Percentiles rank a stretch among this genome's conserved stretches.
phyloP scores from a whole-genome alignment of 441 rosid genomes.

The Erysimum cheiri region DNA sequence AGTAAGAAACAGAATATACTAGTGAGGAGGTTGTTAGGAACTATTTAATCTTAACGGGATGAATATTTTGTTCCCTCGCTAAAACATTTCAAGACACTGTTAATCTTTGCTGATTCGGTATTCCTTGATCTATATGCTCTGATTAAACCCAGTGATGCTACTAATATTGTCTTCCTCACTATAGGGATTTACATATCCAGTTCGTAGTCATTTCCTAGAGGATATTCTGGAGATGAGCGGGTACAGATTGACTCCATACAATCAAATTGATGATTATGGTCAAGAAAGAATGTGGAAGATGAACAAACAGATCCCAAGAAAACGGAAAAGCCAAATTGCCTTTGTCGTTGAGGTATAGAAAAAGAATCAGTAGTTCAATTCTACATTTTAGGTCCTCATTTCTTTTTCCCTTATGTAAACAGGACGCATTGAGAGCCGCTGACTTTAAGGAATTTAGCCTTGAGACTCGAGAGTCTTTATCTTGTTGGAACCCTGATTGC shows the following conservation, averaged over 20 bases:
- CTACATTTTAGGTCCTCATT: conserved; percentile 33
- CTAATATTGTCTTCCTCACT: conserved; percentile 40
- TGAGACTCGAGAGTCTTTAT: conserved; percentile 73
- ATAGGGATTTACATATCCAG: conserved; percentile 85
- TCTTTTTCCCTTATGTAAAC: conserved; percentile 37
- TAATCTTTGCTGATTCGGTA: conserved; percentile 3
- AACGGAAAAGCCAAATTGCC: conserved; percentile 90
- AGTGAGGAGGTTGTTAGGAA: conserved; percentile 21
- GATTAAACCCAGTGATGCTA: conserved; percentile 25
- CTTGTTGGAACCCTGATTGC: conserved; percentile 92
- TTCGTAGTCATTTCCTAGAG: conserved; percentile 76
- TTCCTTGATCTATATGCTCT: conserved; percentile 12
- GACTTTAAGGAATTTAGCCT: conserved; percentile 65
- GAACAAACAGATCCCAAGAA: conserved; percentile 78
- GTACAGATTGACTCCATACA: conserved; percentile 72
- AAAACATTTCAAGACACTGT: not conserved
- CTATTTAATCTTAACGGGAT: conserved; percentile 11
- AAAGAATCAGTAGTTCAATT: conserved; percentile 20
- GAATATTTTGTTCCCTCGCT: conserved; percentile 9
- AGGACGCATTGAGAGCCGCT: conserved; percentile 82
- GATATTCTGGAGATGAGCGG: conserved; percentile 74
- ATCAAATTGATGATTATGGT: conserved; percentile 93
- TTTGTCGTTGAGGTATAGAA: conserved; percentile 78
- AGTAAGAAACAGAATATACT: conserved; percentile 49
- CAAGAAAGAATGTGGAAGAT: conserved; percentile 88